Percentiles rank a stretch among this genome's conserved stretches.
Evolutionary conservation across 768 basidiomycete genomes (phyloP).

Genomic region (Calocera viscosa): DNA sequence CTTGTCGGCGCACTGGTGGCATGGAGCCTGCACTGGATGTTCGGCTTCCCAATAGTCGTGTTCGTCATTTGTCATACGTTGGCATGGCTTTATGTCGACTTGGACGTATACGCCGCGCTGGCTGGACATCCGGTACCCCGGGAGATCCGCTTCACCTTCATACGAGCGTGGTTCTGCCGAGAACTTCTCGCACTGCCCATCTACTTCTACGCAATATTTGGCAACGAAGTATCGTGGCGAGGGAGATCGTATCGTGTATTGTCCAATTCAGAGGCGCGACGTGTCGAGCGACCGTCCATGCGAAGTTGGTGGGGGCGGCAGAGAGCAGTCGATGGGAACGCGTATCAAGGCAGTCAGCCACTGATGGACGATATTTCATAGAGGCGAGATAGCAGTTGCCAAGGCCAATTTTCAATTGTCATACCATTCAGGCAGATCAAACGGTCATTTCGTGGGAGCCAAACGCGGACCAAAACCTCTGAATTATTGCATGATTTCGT

Average conservation of each 20-base stretch:
- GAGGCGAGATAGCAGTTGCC: neutral
- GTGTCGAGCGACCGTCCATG: conserved; percentile 7
- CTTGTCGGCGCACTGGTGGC: conserved; percentile 54
- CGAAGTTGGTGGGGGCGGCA: neutral
- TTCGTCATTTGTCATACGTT: conserved; percentile 43
- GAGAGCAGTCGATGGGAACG: neutral
- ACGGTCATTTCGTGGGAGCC: neutral
- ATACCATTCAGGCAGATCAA: neutral
- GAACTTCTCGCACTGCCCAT: conserved; percentile 82
- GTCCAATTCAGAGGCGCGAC: conserved; percentile 55
- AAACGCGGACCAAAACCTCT: neutral
- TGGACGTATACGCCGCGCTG: conserved; percentile 69
- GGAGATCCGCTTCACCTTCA: conserved; percentile 43
- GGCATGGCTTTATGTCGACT: conserved; percentile 63
- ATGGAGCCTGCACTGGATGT: conserved; percentile 36
- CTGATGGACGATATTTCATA: conserved; percentile 5
- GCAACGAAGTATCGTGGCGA: conserved; percentile 77
- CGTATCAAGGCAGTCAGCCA: neutral
- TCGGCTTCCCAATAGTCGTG: conserved; percentile 37
- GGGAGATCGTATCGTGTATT: conserved; percentile 65
- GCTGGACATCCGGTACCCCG: conserved; percentile 48
- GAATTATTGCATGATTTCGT: neutral
- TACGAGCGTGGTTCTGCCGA: conserved; percentile 64
- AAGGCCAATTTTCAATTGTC: neutral
- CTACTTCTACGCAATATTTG: conserved; percentile 68